Evolutionary conservation across 306 rosid species (phyloP).

Genomic region (Pueraria montana): DNA sequence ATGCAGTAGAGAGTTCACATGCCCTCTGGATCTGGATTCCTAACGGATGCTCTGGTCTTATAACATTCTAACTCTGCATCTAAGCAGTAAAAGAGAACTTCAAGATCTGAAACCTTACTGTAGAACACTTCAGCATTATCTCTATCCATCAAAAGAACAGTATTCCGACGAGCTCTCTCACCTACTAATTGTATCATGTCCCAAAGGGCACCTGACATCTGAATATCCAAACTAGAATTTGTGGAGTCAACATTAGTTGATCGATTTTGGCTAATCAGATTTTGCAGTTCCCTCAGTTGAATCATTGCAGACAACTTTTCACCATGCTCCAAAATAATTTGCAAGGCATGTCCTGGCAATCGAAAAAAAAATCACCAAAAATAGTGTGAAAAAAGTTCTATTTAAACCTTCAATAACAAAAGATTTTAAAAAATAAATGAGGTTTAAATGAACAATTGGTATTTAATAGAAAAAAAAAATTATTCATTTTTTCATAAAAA

Average conservation of each 20-base stretch:
- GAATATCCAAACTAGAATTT: slow-evolving; percentile 64
- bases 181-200: slow-evolving; percentile 96
- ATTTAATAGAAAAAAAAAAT: too few relatives aligned
- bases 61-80: slow-evolving; percentile 82
- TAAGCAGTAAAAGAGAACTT: slow-evolving; percentile 82
- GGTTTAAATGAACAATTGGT: too few relatives aligned
- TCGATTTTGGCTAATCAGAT: slow-evolving; percentile 78
- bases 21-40: slow-evolving; percentile 82
- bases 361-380: background rate
- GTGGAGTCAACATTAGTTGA: slow-evolving; percentile 62
- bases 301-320: slow-evolving; percentile 94
- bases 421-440: too few relatives aligned
- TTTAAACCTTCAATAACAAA: too few relatives aligned
- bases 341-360: slow-evolving; percentile 82
- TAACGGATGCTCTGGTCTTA: slow-evolving; percentile 72
- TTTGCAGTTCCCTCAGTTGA: slow-evolving; percentile 92
- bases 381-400: too few relatives aligned
- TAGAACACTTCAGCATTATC: slow-evolving; percentile 97
- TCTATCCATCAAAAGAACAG: slow-evolving; percentile 97
- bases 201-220: slow-evolving; percentile 92
- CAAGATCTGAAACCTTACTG: slow-evolving; percentile 96
- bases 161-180: slow-evolving; percentile 88
- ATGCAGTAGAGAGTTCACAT: slow-evolving; percentile 91
- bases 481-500: too few relatives aligned
- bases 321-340: slow-evolving; percentile 92